Evolutionary conservation across 495 filamentous ascomycete species (phyloP), one percentile per base, ranked within the genome.

Genomic region (Trichoderma reesei): DNA sequence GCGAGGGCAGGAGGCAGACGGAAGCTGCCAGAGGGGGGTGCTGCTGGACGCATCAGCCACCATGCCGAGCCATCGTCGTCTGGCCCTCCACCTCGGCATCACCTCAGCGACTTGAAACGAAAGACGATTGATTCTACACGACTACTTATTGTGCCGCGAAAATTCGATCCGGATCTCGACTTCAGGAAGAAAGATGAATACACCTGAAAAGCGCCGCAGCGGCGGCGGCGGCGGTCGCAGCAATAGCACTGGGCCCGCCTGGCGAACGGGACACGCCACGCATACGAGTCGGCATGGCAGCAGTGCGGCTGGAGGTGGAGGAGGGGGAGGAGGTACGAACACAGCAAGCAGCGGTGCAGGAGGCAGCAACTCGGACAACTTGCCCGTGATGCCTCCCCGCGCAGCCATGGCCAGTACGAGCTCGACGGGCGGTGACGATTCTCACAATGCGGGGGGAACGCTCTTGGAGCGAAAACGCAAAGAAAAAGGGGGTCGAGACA

Each of bases 151-250:
- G 26, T 26, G 26, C 26, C 26, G 26, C 26, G 26, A 26, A 26
- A 26, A 26, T 26, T 26, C 26, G 26, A 26, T 26, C 26, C 26
- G 26, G 26, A 26, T 26, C 26, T 26, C 26, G 26, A 26, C 26
- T 26, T 26, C 26, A 26, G 1, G 26, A 26, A 26, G 26, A 26
- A 16, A 56, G 42, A 72, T 72, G 70, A 74, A 67, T 65, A 62
- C 66, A 46, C 64, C 72, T 41, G 72, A 75, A 51, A 75, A 73
- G 63, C 72, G 75, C 65, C 71, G 70, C 61, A 67, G 68, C 62
- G 68, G 60, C 41, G 59, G 70, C 61, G 67, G 68, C 62, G 68
- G 60, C 41, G 59, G 44, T 42, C 36, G 56, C 42, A 48, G 56
- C 36, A 39, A 65, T 36, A 39, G 26, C 67, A 20, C 41, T n/a